phyloP scores from a whole-genome alignment of 495 filamentous ascomycete genomes.

The Schizothecium vesticola region DNA sequence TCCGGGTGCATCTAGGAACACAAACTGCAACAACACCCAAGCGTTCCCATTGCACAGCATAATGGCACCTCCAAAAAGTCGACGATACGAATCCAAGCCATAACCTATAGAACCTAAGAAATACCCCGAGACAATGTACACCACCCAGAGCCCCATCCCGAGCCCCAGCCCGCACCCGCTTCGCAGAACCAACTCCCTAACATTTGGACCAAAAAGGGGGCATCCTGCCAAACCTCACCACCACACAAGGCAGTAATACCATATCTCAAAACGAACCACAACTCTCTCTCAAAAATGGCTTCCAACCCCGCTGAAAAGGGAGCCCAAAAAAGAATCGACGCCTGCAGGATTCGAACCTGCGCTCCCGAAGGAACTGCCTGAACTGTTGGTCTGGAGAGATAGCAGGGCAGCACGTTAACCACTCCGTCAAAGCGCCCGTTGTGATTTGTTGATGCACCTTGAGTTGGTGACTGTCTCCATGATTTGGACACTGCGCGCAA shows the following conservation, averaged over 20 bases:
- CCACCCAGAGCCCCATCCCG: no score
- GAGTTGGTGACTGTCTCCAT: neutral
- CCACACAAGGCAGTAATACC: neutral
- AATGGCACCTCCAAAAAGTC: neutral
- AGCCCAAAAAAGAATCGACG: constrained; percentile 17
- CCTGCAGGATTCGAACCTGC: constrained; percentile 28
- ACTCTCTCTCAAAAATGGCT: no score
- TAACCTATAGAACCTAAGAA: no score
- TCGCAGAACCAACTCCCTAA: neutral
- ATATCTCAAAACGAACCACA: neutral
- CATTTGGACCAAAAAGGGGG: neutral
- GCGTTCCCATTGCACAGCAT: neutral
- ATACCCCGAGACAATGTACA: neutral
- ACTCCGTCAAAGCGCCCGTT: constrained; percentile 13
- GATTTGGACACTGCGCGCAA: neutral
- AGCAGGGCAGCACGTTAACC: constrained; percentile 13
- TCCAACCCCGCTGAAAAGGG: no score
- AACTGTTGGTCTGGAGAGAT: neutral
- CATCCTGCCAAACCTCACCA: neutral
- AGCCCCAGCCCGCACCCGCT: no score
- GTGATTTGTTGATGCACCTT: constrained; percentile 7
- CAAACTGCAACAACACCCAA: neutral
- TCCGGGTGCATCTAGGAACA: neutral
- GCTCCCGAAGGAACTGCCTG: constrained; percentile 24
- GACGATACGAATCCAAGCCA: neutral